Evolutionary conservation across 306 rosid genomes (phyloP).

Genomic region (Castanopsis chinensis): DNA sequence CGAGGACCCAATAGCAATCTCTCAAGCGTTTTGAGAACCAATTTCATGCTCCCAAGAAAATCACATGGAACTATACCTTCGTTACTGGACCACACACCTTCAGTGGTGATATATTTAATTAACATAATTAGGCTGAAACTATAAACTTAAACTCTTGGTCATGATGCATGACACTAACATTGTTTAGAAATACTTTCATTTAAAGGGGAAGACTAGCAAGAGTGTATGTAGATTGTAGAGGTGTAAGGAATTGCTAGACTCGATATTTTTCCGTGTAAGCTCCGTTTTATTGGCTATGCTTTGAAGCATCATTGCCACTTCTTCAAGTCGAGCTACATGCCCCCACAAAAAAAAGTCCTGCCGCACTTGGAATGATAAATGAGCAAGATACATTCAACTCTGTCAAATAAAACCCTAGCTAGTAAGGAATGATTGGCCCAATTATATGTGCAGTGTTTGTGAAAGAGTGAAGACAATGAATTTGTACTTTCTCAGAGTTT

Average conservation of each 20-base stretch:
- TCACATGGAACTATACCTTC: too few species aligned
- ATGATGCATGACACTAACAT: too few species aligned
- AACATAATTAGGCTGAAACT: too few species aligned
- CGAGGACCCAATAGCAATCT: too few species aligned
- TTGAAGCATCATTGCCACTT: background rate
- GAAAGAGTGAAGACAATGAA: background rate
- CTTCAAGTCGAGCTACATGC: background rate
- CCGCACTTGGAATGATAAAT: background rate
- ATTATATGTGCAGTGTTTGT: background rate
- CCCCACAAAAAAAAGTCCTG: background rate
- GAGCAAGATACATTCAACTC: background rate
- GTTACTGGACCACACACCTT: too few species aligned
- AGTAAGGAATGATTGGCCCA: background rate
- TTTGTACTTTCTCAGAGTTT: background rate
- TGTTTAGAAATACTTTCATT: too few species aligned
- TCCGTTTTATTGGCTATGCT: background rate
- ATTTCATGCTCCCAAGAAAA: too few species aligned
- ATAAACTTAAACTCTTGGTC: too few species aligned
- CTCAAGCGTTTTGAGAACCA: too few species aligned
- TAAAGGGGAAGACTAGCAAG: too few species aligned
- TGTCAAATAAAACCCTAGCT: background rate
- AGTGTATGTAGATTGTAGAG: too few species aligned
- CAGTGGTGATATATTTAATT: too few species aligned
- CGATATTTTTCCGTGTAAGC: background rate
- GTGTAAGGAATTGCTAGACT: background rate